Base-by-base conservation (phyloP, 1,284 basidiomycete genomes). In the Neotropicomus parvogracilis region DNA sequence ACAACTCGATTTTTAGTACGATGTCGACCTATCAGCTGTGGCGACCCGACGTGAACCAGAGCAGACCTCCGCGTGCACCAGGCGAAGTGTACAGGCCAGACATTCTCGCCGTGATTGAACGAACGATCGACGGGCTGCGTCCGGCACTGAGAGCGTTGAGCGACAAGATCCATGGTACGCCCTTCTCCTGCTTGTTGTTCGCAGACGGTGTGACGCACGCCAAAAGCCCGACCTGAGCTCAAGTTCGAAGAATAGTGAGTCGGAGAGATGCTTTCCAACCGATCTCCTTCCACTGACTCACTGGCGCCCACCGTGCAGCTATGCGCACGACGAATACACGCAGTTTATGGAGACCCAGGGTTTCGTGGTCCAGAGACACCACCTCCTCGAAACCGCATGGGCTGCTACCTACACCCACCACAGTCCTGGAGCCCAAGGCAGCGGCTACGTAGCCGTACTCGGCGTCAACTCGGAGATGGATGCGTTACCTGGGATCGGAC, bases 381-480 rank as follows among this genome's bases (percentile, higher is more conserved):
- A 79, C 56, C 74, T 75, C 52, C 67, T 87, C 17, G 68, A 76
- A 19, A 91, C 88, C 1, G 88, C 87, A 3, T 91, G 85, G 79
- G 68, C 74, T 32, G 88, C 86, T 0, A 73, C 74, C 0, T 90
- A 79, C 55, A 66, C 69, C 6, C 68, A 55, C 32, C 70, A 13
- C 14, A 20, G 20, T 13, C 6, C 17, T 5, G 33, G 20, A 4
- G 35, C 11, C 10, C n/a, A 17, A 19, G 41, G 8, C 29, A 7
- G 14, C 8, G 31, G 11, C 10, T 21, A 35, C 16, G 19, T 77
- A 26, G 75, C 28, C 4, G 49, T 75, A 1, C 80, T 87, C 44
- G 86, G 83, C 3, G 70, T 89, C 46, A 88, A 88, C 62, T 83
- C 84, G 7, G 88, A 92, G 70, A 81, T 80, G 77, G 80, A 81